Evolutionary conservation across 2,329 filamentous ascomycete genomes (phyloP).

Genomic region (Apiospora pterosperma): DNA sequence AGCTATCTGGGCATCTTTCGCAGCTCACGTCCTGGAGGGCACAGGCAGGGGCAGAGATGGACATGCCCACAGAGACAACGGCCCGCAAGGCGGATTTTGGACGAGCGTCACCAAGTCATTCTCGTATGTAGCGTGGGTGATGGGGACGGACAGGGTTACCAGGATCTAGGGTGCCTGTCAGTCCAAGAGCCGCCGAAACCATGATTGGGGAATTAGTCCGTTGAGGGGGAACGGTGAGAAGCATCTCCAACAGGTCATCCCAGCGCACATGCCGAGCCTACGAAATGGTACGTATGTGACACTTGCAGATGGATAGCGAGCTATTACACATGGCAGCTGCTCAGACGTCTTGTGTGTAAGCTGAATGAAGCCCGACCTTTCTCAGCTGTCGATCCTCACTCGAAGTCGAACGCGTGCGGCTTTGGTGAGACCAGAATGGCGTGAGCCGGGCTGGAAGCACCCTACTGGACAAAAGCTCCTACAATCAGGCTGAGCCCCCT

Average conservation of each 20-base stretch:
- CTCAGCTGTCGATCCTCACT: background rate
- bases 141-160: background rate
- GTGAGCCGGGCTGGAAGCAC: background rate
- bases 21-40: background rate
- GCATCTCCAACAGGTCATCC: background rate
- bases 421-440: background rate
- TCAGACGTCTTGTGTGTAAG: background rate
- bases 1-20: background rate
- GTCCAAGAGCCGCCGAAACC: constrained; percentile 4
- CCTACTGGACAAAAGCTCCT: background rate
- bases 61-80: constrained; percentile 1
- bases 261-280: background rate
- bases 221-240: constrained; percentile 4
- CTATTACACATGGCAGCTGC: background rate
- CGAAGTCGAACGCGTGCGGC: background rate
- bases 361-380: background rate
- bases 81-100: constrained; percentile 5
- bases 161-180: constrained; percentile 4
- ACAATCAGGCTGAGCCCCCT: background rate
- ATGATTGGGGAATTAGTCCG: background rate
- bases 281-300: constrained; percentile 6
- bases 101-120: background rate
- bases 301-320: constrained; percentile 1
- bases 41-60: background rate
- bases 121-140: constrained; percentile 6